Evolutionary conservation across 108 stramenopile species (phyloP), one percentile per base, ranked within the genome.

Genomic region (Chaetoceros tenuissimus): DNA sequence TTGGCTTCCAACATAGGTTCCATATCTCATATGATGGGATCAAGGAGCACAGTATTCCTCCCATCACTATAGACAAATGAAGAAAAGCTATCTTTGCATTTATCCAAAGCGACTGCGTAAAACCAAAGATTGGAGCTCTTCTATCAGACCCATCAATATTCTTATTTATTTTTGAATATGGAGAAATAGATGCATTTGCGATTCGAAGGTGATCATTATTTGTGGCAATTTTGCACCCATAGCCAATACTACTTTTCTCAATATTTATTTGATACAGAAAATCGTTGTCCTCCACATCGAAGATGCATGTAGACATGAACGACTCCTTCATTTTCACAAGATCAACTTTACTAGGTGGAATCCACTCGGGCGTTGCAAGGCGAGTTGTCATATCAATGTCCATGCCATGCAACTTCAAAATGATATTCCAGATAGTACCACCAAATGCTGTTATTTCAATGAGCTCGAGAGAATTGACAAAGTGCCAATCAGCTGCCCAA

Each of bases 301-400:
- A 57, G 3, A 43, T 44, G 34, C 17, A 31, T 20, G 3, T 24
- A 5, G 34, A 45, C 3, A 57, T 3, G 17, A 57, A 57, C 3
- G 56, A 57, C 3, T 24, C 22, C 24, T 45, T 34, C 21, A 57
- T 24, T 17, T 2, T 45, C 40, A 57, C 45, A 2, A 57, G 56
- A 45, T 57, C 56, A 24, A 57, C 56, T 44, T 45, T 45, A 43
- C 40, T 45, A 5, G 56, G 56, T n/a, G n/a, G n/a, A n/a, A n/a
- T n/a, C 3, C 10, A 3, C 10, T 45, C 34, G 47, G 3, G 34
- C 3, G 20, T 20, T 5, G 45, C 44, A n/a, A n/a, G n/a, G 3
- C 18, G 34, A 43, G 56, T 45, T 17, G 31, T 21, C 18, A 45
- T 19, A 17, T 57, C 56, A 24, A 57, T 57, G 34, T 57, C 44